Conservation (phyloP, 2,329 filamentous ascomycete genomes). For the Penicillium sp. region DNA sequence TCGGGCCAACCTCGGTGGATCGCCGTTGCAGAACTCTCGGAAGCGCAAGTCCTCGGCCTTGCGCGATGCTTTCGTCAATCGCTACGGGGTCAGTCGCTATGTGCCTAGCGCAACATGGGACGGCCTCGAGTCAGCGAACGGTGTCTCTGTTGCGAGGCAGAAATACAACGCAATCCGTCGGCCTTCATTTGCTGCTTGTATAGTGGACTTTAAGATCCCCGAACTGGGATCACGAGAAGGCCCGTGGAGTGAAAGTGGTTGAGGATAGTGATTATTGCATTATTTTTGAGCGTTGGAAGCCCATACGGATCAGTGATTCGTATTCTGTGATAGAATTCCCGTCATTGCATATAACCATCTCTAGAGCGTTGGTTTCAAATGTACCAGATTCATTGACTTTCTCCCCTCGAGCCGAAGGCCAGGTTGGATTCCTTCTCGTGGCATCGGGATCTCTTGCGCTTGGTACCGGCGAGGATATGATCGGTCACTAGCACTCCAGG, state of each 20-base stretch:
- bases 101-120: constrained; percentile 4
- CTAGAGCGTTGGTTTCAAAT: neutral
- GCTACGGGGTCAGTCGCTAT: constrained; percentile 19
- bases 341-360: constrained; percentile 2
- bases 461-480: too few relatives aligned
- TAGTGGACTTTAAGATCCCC: constrained; percentile 36
- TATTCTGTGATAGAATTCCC: neutral
- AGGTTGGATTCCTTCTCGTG: too few relatives aligned
- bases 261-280: neutral
- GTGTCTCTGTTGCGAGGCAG: neutral
- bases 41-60: constrained; percentile 28
- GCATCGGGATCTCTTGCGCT: too few relatives aligned
- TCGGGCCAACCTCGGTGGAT: constrained; percentile 7
- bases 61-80: constrained; percentile 22
- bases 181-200: constrained; percentile 35
- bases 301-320: neutral
- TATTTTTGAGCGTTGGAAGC: neutral
- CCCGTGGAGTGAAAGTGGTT: constrained; percentile 17
- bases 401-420: neutral
- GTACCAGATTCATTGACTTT: neutral
- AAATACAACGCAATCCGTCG: constrained; percentile 16
- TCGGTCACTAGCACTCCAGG: too few relatives aligned
- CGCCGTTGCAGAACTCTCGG: constrained; percentile 13
- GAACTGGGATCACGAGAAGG: constrained; percentile 25
- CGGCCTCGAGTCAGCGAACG: constrained; percentile 4